Evolutionary conservation across 768 basidiomycete genomes (phyloP), one percentile per base, ranked within the genome.

Genomic region (Tricholoma flavovirens): DNA sequence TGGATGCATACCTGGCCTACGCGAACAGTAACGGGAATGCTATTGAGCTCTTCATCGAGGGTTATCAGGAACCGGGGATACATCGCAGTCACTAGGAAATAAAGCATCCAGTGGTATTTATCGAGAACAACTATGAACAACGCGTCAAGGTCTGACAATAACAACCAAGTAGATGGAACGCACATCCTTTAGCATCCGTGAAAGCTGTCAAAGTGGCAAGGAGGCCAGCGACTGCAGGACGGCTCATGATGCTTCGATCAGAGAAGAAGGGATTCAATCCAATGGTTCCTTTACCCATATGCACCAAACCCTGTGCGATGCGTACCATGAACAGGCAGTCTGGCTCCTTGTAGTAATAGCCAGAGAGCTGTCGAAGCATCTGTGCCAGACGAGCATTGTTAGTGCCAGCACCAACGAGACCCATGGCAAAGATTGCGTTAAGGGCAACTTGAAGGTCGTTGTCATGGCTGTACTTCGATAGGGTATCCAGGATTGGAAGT

Each of bases 261-360:
- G 82, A 82, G 81, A 90, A 98, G 86, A 97, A 98, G 3, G 97
- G 96, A 69, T 96, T 98, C 63, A 99, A 76, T 10, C 91, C 90
- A 67, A 99, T 91, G 12, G 95, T 98, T 33, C 97, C 97, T 73
- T 99, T 99, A 70, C 97, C 97, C 95, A 98, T 95, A 70, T 98
- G 93, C n/a, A 98, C 89, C 63, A 98, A 73, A 17, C 97, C 97
- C 72, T 98, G 90, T 2, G 96, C 92, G 56, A 99, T 84, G 54
- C 97, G 86, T 17, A 98, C 95, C 79, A 92, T 90, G 71, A 99
- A 98, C 64, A 98, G 71, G 67, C 93, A 96, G 66, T 99, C 94
- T 0, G 95, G 85, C 71, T 99, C 97, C 69, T 98, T 98, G 73
- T 90, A 82, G 72, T 99, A 99, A 75, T 98, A 99, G n/a, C 91